Evolutionary conservation across 1,284 basidiomycete genomes (phyloP).

Genomic region (Mycena citricolor): DNA sequence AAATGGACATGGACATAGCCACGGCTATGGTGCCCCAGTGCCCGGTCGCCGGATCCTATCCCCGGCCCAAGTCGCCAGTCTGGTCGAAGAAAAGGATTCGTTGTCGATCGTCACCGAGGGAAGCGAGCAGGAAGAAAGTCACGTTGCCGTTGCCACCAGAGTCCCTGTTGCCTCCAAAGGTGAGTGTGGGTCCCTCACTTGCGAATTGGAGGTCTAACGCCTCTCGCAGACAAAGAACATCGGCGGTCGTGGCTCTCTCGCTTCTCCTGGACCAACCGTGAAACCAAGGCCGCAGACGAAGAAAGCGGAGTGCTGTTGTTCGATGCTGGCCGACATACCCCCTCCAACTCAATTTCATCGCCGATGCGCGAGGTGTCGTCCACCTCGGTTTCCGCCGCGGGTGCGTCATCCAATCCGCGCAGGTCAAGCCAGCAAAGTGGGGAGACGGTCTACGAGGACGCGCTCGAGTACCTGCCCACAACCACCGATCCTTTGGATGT

Average conservation of each 20-base stretch:
- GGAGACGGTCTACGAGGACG: slow-evolving; percentile 22
- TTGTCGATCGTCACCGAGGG: too few relatives aligned
- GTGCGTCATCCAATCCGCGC: slow-evolving; percentile 6
- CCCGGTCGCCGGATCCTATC: slow-evolving; percentile 15
- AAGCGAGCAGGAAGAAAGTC: slow-evolving; percentile 13
- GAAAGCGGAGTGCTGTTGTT: slow-evolving; percentile 13
- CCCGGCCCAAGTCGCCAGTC: slow-evolving; percentile 18
- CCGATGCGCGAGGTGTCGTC: slow-evolving; percentile 21
- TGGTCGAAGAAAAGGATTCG: slow-evolving; percentile 21
- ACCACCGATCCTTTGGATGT: slow-evolving; percentile 13
- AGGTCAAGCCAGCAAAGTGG: slow-evolving; percentile 18
- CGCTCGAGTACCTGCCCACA: slow-evolving; percentile 16
- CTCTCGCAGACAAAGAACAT: not conserved
- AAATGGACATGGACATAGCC: too few relatives aligned
- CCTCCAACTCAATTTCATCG: slow-evolving; percentile 1
- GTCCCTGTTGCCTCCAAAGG: too few relatives aligned
- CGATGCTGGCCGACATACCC: slow-evolving; percentile 13
- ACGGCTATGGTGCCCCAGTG: not conserved
- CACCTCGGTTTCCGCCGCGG: too few relatives aligned
- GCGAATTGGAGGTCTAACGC: too few relatives aligned
- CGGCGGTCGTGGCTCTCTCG: slow-evolving; percentile 22
- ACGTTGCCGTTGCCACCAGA: slow-evolving; percentile 16
- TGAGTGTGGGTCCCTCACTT: too few relatives aligned
- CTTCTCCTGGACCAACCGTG: slow-evolving; percentile 22
- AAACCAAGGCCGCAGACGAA: slow-evolving; percentile 10